Percentiles rank a stretch among this genome's conserved stretches.
phyloP scores from a whole-genome alignment of 495 filamentous ascomycete species.

The Glutinoglossum americanum region DNA sequence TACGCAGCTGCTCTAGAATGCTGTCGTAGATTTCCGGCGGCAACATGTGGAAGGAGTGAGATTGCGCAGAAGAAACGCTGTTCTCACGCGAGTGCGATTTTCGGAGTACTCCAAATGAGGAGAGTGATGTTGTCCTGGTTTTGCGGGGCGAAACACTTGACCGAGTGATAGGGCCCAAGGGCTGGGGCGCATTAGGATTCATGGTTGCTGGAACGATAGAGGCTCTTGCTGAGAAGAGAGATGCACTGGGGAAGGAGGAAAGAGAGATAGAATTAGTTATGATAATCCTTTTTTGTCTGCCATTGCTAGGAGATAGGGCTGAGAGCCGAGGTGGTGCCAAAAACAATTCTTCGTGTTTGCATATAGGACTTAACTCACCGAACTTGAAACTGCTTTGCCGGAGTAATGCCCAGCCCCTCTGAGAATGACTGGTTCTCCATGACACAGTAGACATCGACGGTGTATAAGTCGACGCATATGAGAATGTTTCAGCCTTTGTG shows the following conservation, averaged over 20 bases:
- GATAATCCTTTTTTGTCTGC: not conserved
- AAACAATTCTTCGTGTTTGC: not conserved
- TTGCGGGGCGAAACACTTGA: not conserved
- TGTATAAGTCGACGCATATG: not conserved
- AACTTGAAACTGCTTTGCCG: not conserved
- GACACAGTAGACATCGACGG: not conserved
- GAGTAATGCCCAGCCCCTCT: not conserved
- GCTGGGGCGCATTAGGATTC: not conserved
- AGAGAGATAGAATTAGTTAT: not conserved
- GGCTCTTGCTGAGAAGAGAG: not conserved
- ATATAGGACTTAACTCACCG: not conserved
- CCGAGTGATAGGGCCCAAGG: not conserved
- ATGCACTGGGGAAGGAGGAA: not conserved
- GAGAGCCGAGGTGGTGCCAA: not conserved
- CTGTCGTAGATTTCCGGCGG: slow-evolving; percentile 35
- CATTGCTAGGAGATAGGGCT: not conserved
- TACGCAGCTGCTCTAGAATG: slow-evolving; percentile 29
- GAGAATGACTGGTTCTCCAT: not conserved
- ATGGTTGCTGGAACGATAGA: not conserved
- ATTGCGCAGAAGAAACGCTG: not conserved
- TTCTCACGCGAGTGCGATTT: not conserved
- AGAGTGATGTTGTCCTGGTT: not conserved
- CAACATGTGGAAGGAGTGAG: slow-evolving; percentile 22
- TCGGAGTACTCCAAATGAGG: not conserved
- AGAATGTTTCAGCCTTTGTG: not conserved